A percentile compares a stretch with the other conserved stretches of the same genome.
Evolutionary conservation across 345 rosid genomes (phyloP).

Genomic region (Melastoma malabathricum): DNA sequence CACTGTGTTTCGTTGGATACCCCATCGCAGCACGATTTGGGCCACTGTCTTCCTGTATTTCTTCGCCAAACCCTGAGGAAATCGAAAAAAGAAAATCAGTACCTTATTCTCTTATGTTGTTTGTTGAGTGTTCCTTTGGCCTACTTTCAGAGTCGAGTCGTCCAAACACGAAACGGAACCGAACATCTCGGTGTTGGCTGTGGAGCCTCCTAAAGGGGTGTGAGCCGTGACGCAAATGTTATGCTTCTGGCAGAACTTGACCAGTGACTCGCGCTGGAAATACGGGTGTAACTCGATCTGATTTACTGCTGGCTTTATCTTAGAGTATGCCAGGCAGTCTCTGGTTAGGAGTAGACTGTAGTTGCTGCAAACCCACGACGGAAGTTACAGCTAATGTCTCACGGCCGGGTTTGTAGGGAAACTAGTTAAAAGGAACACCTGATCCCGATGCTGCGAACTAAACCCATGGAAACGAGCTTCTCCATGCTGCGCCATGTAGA

Average conservation of each 20-base stretch:
- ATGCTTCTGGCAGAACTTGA: constrained; percentile 78
- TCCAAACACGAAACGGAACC: constrained; percentile 71
- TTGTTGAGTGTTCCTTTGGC: neutral
- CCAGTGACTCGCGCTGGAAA: constrained; percentile 77
- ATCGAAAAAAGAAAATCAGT: neutral
- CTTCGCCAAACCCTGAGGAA: constrained; percentile 45
- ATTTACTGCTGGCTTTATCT: constrained; percentile 83
- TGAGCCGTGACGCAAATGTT: constrained; percentile 64
- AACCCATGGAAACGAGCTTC: constrained; percentile 68
- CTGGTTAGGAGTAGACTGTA: constrained; percentile 68
- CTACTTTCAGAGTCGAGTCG: constrained; percentile 60
- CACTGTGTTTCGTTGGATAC: constrained; percentile 57
- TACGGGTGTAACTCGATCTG: constrained; percentile 88
- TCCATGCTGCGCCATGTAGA: constrained; percentile 87
- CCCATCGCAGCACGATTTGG: constrained; percentile 68
- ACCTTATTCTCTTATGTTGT: no score
- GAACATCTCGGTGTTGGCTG: constrained; percentile 56
- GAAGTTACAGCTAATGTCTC: no score
- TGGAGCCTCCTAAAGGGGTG: constrained; percentile 77
- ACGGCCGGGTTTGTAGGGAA: no score
- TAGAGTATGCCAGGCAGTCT: constrained; percentile 81
- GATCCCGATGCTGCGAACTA: constrained; percentile 80
- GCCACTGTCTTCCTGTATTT: constrained; percentile 67
- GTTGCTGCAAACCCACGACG: constrained; percentile 34
- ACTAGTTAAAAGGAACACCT: constrained; percentile 27